Percentiles rank a stretch among this genome's conserved stretches.
phyloP scores from a whole-genome alignment of 2,329 filamentous ascomycete genomes.

The Zasmidium angulare region DNA sequence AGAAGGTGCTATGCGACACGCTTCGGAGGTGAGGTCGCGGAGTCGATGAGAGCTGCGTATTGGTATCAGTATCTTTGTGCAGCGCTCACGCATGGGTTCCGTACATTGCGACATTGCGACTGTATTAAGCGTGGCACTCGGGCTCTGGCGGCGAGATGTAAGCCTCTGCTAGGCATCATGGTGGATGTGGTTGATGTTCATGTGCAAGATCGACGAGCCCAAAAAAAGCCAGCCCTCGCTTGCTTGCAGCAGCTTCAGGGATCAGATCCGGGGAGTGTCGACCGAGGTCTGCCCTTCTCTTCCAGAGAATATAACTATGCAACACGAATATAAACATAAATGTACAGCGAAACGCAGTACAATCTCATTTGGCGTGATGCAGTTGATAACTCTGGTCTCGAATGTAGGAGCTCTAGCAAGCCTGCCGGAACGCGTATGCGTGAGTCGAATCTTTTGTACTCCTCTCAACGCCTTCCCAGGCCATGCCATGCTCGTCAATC shows the following conservation, averaged over 20 bases:
- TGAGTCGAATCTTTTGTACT: background rate
- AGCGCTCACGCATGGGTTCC: background rate
- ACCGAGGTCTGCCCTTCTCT: background rate
- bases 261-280: background rate
- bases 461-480: background rate
- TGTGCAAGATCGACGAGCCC: background rate
- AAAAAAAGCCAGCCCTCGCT: background rate
- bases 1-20: slow-evolving; percentile 5
- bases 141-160: slow-evolving; percentile 37
- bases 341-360: no score
- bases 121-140: slow-evolving; percentile 24
- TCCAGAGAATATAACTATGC: background rate
- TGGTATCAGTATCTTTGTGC: background rate
- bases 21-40: slow-evolving; percentile 17
- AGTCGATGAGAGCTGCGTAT: slow-evolving; percentile 29
- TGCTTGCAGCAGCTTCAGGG: background rate
- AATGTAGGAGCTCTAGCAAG: background rate
- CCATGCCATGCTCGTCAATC: slow-evolving; percentile 5
- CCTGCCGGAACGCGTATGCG: background rate
- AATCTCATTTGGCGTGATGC: background rate
- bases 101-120: slow-evolving; percentile 31
- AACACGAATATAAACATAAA: background rate
- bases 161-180: slow-evolving; percentile 52
- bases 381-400: background rate
- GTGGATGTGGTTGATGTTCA: slow-evolving; percentile 7